A percentile compares a stretch with the other conserved stretches of the same genome.
These are phyloP conservation scores for Candida sanyaensis DNA, from an alignment of 1,139 yeast genomes.

Conservation along the genomic window DNA sequence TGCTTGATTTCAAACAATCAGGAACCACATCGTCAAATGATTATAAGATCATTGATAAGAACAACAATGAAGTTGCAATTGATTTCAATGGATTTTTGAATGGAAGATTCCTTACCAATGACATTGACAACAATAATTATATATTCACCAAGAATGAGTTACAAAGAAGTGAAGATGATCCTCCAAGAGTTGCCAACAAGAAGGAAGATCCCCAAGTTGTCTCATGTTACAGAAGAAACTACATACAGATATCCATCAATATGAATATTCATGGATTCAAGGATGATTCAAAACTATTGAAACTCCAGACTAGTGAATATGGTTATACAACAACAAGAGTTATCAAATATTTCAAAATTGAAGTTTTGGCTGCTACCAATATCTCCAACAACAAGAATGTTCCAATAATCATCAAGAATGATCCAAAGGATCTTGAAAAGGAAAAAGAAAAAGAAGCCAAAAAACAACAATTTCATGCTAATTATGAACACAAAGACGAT, in stretches of 20 bases:
- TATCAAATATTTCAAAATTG: slow-evolving; percentile 42
- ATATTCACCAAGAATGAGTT: slow-evolving; percentile 24
- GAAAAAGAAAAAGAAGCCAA: slow-evolving; percentile 24
- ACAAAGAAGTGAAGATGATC: slow-evolving; percentile 6
- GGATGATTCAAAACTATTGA: slow-evolving; percentile 28
- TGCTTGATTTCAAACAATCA: slow-evolving; percentile 32
- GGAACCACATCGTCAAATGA: slow-evolving; percentile 20
- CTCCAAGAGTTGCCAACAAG: slow-evolving; percentile 1
- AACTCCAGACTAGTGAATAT: slow-evolving; percentile 36
- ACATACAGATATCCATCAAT: slow-evolving; percentile 39
- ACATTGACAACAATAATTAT: slow-evolving; percentile 42
- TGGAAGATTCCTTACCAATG: slow-evolving; percentile 47
- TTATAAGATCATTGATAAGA: slow-evolving; percentile 33
- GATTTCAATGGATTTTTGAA: slow-evolving; percentile 41
- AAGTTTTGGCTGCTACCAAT: slow-evolving; percentile 39
- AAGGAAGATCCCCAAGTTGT: slow-evolving; percentile 38
- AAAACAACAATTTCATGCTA: slow-evolving; percentile 16
- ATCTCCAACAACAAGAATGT: slow-evolving; percentile 29
- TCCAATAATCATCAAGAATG: slow-evolving; percentile 29
- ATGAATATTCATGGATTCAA: slow-evolving; percentile 36
- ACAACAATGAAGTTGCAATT: slow-evolving; percentile 26
- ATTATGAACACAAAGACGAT: slow-evolving; percentile 18
- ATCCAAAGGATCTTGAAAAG: slow-evolving; percentile 21
- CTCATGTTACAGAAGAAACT: slow-evolving; percentile 49
- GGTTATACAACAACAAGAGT: slow-evolving; percentile 39